Conservation (phyloP, 257 asterid species). For the Linaria vulgaris region DNA sequence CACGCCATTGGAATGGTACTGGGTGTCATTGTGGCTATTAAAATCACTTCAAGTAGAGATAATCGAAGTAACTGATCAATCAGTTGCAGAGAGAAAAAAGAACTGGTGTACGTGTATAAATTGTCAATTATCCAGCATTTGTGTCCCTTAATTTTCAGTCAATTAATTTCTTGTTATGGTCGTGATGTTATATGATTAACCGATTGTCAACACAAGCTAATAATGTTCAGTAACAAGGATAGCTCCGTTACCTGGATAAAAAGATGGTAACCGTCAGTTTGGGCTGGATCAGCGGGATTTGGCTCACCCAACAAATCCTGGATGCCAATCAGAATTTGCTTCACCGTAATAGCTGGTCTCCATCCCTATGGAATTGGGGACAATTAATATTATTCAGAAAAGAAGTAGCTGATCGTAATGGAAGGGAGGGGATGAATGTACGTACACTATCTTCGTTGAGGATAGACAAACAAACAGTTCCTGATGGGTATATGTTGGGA, state of each 20-base stretch:
- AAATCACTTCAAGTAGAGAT: background rate
- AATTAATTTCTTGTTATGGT: too few species aligned
- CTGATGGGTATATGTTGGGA: constrained; percentile 76
- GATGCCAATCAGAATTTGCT: constrained; percentile 43
- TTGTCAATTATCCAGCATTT: too few species aligned
- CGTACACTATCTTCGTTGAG: constrained; percentile 79
- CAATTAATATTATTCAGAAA: background rate
- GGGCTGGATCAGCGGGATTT: constrained; percentile 47
- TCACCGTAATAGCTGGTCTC: constrained; percentile 52
- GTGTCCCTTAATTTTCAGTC: too few species aligned
- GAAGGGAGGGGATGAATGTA: background rate
- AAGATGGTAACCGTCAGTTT: constrained; percentile 43
- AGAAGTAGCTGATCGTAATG: background rate
- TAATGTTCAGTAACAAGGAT: background rate
- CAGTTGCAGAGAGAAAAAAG: too few species aligned
- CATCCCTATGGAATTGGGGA: constrained; percentile 31
- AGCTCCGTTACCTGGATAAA: constrained; percentile 34
- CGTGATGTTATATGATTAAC: background rate
- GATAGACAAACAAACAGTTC: constrained; percentile 73
- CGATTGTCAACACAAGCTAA: background rate
- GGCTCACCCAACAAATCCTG: constrained; percentile 49
- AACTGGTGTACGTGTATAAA: too few species aligned
- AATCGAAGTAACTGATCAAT: too few species aligned
- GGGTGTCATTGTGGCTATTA: background rate
- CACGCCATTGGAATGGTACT: background rate